These are phyloP conservation scores for Fulvia fulva DNA, from an alignment of 2,329 filamentous ascomycete species.

Conservation along the genomic window DNA sequence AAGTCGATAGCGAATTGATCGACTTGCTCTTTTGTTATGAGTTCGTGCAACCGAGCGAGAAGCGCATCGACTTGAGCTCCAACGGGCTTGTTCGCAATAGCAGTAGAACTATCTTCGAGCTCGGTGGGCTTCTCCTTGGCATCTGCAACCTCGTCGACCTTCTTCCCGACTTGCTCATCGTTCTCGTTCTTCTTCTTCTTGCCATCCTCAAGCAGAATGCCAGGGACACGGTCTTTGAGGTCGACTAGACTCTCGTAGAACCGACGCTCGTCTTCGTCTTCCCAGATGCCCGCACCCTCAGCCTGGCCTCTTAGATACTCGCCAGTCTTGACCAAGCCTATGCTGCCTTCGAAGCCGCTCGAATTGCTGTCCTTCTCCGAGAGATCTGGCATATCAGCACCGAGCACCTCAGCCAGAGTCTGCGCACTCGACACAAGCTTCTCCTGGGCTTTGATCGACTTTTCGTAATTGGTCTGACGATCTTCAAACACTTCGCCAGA, in stretches of 20 bases:
- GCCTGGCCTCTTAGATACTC: conserved; percentile 88
- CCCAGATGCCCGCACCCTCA: conserved; percentile 93
- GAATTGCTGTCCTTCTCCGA: conserved; percentile 74
- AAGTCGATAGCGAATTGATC: conserved; percentile 94
- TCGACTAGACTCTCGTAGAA: conserved; percentile 98
- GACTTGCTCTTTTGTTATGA: conserved; percentile 85
- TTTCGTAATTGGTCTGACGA: conserved; percentile 92
- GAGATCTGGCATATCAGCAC: conserved; percentile 88
- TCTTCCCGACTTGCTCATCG: conserved; percentile 81
- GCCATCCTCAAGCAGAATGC: conserved; percentile 84
- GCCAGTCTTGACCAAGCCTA: conserved; percentile 88
- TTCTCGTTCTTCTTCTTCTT: conserved; percentile 87
- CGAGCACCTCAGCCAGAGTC: conserved; percentile 80
- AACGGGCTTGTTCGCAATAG: conserved; percentile 95
- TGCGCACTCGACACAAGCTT: conserved; percentile 87
- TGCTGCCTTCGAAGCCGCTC: conserved; percentile 65
- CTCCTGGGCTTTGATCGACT: conserved; percentile 86
- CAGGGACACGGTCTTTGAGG: conserved; percentile 90
- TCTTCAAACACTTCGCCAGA: conserved; percentile 98
- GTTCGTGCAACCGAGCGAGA: conserved; percentile 78
- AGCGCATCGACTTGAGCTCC: conserved; percentile 94
- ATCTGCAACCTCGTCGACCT: conserved; percentile 50
- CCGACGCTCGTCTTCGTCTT: conserved; percentile 93
- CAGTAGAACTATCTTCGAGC: conserved; percentile 79
- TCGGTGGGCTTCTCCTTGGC: conserved; percentile 54